Conservation (phyloP, 2,329 filamentous ascomycete genomes). For the Grosmannia serpens region DNA sequence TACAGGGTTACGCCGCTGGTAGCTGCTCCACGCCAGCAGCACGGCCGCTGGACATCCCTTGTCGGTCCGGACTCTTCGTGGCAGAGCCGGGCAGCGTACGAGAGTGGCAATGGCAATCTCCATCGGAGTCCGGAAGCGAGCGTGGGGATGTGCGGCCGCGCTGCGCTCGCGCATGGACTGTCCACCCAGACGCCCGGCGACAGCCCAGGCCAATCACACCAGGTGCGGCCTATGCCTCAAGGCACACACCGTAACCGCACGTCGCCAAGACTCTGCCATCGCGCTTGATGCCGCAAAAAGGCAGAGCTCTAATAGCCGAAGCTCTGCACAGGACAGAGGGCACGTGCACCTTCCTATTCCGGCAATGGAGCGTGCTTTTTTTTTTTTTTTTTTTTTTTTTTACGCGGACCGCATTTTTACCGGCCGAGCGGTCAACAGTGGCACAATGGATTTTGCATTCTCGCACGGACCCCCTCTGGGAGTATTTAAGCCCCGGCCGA, state of each 20-base stretch:
- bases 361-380: too few relatives aligned
- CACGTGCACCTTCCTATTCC: neutral
- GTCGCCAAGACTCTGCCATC: neutral
- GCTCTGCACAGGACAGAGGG: neutral
- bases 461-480: constrained; percentile 9
- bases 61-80: too few relatives aligned
- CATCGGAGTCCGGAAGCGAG: constrained; percentile 10
- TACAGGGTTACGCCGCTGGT: too few relatives aligned
- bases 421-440: constrained; percentile 3
- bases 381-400: too few relatives aligned
- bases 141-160: constrained; percentile 10
- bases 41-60: too few relatives aligned
- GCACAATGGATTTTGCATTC: constrained; percentile 4
- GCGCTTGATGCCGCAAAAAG: neutral
- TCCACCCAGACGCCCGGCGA: neutral
- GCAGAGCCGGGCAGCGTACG: too few relatives aligned
- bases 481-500: constrained; percentile 2
- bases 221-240: too few relatives aligned
- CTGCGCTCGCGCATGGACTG: neutral
- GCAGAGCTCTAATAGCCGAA: too few relatives aligned
- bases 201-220: neutral
- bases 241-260: neutral
- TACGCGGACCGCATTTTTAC: too few relatives aligned
- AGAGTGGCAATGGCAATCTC: neutral
- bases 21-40: too few relatives aligned